Percentiles rank a stretch among this genome's conserved stretches.
These are phyloP conservation scores for Schwanniomyces yamadae DNA, from an alignment of 805 yeast genomes.

Conservation along the genomic window DNA sequence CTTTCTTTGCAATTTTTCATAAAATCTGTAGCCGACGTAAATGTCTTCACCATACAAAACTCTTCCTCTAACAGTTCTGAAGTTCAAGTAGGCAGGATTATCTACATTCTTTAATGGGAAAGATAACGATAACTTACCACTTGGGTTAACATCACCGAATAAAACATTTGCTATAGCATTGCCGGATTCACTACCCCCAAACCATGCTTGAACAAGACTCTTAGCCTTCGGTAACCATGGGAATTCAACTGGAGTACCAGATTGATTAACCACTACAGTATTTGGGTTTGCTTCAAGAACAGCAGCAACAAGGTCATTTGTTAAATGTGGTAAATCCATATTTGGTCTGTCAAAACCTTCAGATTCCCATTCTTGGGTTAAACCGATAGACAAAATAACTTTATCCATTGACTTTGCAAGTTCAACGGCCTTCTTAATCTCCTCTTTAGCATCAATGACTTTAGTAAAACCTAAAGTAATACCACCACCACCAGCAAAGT, in stretches of 20 bases:
- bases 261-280: conserved; percentile 32
- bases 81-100: conserved; percentile 31
- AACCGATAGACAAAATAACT: conserved; percentile 28
- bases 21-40: conserved; percentile 30
- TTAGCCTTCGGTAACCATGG: conserved; percentile 28
- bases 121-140: conserved; percentile 26
- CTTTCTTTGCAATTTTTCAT: conserved; percentile 23
- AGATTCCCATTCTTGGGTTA: conserved; percentile 29
- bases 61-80: conserved; percentile 27
- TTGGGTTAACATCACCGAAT: conserved; percentile 32
- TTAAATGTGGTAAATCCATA: conserved; percentile 29
- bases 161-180: conserved; percentile 32
- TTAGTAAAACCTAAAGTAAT: conserved; percentile 20
- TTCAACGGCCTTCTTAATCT: conserved; percentile 23
- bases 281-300: conserved; percentile 27
- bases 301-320: conserved; percentile 24
- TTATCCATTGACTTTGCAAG: conserved; percentile 27
- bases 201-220: conserved; percentile 33
- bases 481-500: conserved; percentile 26
- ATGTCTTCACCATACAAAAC: conserved; percentile 35
- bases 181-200: conserved; percentile 35
- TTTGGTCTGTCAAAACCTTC: conserved; percentile 30
- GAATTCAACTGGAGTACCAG: conserved; percentile 33
- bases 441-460: conserved; percentile 23
- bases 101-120: conserved; percentile 23